A percentile compares a stretch with the other conserved stretches of the same genome.
phyloP scores from a whole-genome alignment of 805 yeast genomes.

The Lipomyces chichibuensis region DNA sequence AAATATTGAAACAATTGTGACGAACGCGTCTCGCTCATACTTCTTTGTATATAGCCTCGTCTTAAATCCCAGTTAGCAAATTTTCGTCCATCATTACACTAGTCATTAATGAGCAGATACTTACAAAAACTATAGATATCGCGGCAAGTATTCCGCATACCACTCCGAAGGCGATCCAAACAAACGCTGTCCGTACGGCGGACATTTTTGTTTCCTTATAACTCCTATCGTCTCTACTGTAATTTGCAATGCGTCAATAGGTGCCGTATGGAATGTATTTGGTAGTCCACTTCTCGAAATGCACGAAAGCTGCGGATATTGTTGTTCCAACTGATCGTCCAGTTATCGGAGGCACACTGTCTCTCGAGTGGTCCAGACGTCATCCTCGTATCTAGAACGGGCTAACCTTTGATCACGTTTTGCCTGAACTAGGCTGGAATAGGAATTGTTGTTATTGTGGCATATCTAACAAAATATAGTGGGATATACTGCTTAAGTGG shows the following conservation, averaged over 20 bases:
- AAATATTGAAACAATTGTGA: slow-evolving; percentile 33
- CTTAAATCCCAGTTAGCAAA: slow-evolving; percentile 9
- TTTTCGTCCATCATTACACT: background rate
- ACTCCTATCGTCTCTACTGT: background rate
- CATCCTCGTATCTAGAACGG: background rate
- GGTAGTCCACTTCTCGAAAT: too few species aligned
- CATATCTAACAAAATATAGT: background rate
- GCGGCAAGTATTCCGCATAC: slow-evolving; percentile 31
- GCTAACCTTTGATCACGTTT: background rate
- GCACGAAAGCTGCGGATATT: too few species aligned
- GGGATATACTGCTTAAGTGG: background rate
- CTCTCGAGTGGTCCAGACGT: background rate
- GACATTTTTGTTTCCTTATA: slow-evolving; percentile 16
- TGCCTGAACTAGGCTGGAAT: background rate
- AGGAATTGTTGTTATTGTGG: background rate
- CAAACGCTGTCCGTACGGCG: slow-evolving; percentile 34
- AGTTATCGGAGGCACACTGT: background rate
- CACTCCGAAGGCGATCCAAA: slow-evolving; percentile 38
- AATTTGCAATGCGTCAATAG: background rate
- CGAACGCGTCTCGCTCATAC: slow-evolving; percentile 36
- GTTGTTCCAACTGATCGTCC: background rate
- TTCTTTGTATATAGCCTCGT: slow-evolving; percentile 32
- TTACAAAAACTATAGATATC: slow-evolving; percentile 31
- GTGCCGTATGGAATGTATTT: too few species aligned
- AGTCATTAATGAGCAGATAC: slow-evolving; percentile 5